Conservation (phyloP, 2,329 filamentous ascomycete genomes). For the Fusarium luffae region DNA sequence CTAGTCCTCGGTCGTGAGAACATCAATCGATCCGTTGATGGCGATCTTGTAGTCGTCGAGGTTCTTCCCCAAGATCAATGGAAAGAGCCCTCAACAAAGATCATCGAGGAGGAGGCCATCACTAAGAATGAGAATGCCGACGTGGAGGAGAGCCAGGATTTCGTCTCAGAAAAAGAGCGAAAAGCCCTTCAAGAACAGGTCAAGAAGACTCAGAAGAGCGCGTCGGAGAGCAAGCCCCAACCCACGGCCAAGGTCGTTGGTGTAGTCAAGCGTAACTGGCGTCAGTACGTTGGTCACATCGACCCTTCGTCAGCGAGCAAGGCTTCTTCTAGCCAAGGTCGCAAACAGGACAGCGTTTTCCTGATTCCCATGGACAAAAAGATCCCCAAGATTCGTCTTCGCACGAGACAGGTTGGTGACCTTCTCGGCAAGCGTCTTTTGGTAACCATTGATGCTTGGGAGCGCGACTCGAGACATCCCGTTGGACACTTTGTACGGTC, state of each 20-base stretch:
- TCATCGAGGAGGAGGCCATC: constrained; percentile 91
- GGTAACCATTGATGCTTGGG: constrained; percentile 95
- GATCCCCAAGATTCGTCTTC: constrained; percentile 93
- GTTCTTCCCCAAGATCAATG: constrained; percentile 94
- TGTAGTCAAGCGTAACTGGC: constrained; percentile 94
- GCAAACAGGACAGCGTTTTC: constrained; percentile 92
- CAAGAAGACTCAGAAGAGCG: constrained; percentile 82
- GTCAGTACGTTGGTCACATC: constrained; percentile 96
- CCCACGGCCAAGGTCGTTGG: constrained; percentile 94
- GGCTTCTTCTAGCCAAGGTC: constrained; percentile 76
- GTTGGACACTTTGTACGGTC: constrained; percentile 94
- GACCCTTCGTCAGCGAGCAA: constrained; percentile 86
- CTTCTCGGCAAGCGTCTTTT: constrained; percentile 91
- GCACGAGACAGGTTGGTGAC: constrained; percentile 89
- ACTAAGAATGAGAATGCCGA: constrained; percentile 96
- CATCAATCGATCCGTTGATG: constrained; percentile 93
- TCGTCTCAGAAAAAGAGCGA: constrained; percentile 90
- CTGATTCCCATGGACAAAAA: constrained; percentile 98
- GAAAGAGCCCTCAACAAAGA: constrained; percentile 95
- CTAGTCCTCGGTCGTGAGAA: constrained; percentile 92
- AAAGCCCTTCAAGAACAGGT: constrained; percentile 92
- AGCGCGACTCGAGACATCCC: constrained; percentile 91
- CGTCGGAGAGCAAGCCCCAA: constrained; percentile 80
- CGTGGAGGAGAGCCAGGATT: constrained; percentile 75
- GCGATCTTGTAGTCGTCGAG: constrained; percentile 93